Conservation (phyloP, 2,329 filamentous ascomycete species). For the Microascus cirrosus region DNA sequence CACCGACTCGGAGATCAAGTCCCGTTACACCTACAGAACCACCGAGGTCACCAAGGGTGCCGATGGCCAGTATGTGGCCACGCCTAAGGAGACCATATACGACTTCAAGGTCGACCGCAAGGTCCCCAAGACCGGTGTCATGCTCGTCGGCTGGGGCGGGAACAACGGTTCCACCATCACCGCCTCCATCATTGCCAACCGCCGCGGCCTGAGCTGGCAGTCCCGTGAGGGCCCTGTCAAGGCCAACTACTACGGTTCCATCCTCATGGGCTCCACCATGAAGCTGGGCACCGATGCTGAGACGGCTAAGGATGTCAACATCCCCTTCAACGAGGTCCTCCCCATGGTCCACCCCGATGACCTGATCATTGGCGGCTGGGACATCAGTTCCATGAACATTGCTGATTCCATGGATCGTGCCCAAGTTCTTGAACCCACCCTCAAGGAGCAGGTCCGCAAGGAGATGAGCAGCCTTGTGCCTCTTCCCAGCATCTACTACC, state of each 20-base stretch:
- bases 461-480: slow-evolving; percentile 85
- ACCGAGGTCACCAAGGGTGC: slow-evolving; percentile 64
- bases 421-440: slow-evolving; percentile 84
- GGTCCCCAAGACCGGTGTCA: slow-evolving; percentile 87
- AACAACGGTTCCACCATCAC: slow-evolving; percentile 98
- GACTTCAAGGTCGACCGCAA: slow-evolving; percentile 96
- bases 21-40: slow-evolving; percentile 94
- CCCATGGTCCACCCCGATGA: slow-evolving; percentile 98
- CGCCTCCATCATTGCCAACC: slow-evolving; percentile 93
- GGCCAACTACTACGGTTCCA: slow-evolving; percentile 96
- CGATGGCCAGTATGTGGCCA: slow-evolving; percentile 70
- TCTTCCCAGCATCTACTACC: slow-evolving; percentile 93
- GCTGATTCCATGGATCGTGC: slow-evolving; percentile 92
- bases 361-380: slow-evolving; percentile 90
- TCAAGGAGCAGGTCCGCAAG: slow-evolving; percentile 84
- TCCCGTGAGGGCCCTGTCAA: slow-evolving; percentile 77
- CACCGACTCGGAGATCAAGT: slow-evolving; percentile 77
- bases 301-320: slow-evolving; percentile 83
- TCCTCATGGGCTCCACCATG: slow-evolving; percentile 94
- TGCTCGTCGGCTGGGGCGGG: slow-evolving; percentile 95
- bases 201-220: slow-evolving; percentile 76
- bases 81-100: slow-evolving; percentile 80
- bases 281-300: slow-evolving; percentile 85
- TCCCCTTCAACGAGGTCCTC: slow-evolving; percentile 87
- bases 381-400: slow-evolving; percentile 86